A percentile compares a stretch with the other conserved stretches of the same genome.
Evolutionary conservation across 2,329 filamentous ascomycete genomes (phyloP).

Genomic region (Trichoderma atrobrunneum): DNA sequence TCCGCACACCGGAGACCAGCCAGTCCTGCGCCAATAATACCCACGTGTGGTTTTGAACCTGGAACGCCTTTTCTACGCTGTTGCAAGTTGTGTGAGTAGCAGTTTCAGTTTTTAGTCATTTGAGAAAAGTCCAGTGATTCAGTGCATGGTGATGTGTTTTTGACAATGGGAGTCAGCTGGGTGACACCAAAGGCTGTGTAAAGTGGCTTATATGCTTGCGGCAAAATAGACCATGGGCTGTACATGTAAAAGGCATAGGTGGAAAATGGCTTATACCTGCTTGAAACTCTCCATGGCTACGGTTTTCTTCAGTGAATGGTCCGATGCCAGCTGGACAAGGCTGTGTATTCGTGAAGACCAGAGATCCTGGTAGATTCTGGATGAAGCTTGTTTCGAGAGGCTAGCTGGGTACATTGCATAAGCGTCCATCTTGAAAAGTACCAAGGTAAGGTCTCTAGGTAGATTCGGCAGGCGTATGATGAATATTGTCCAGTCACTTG

Average conservation of each 20-base stretch:
- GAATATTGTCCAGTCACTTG: slow-evolving; percentile 1
- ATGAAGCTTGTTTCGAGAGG: slow-evolving; percentile 41
- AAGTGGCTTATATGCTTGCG: background rate
- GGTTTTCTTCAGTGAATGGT: slow-evolving; percentile 31
- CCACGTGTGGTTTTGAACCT: slow-evolving; percentile 50
- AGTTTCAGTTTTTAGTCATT: background rate
- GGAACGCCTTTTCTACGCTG: slow-evolving; percentile 10
- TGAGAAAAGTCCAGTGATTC: background rate
- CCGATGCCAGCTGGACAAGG: slow-evolving; percentile 33
- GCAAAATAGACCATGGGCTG: background rate
- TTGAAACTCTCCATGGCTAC: slow-evolving; percentile 33
- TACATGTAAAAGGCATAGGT: background rate
- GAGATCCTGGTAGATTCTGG: slow-evolving; percentile 51
- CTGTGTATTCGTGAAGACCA: slow-evolving; percentile 40
- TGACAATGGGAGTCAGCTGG: background rate
- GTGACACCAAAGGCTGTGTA: background rate
- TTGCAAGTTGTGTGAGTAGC: slow-evolving; percentile 10
- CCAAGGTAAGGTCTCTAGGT: background rate
- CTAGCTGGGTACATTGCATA: slow-evolving; percentile 50
- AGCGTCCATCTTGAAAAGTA: slow-evolving; percentile 45
- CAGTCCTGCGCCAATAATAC: slow-evolving; percentile 68
- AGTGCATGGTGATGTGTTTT: background rate
- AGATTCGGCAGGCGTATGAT: background rate
- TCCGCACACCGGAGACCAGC: slow-evolving; percentile 70
- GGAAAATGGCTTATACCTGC: slow-evolving; percentile 33